Conservation (phyloP, 2,329 filamentous ascomycete species). For the Aspergillus udagawae region DNA sequence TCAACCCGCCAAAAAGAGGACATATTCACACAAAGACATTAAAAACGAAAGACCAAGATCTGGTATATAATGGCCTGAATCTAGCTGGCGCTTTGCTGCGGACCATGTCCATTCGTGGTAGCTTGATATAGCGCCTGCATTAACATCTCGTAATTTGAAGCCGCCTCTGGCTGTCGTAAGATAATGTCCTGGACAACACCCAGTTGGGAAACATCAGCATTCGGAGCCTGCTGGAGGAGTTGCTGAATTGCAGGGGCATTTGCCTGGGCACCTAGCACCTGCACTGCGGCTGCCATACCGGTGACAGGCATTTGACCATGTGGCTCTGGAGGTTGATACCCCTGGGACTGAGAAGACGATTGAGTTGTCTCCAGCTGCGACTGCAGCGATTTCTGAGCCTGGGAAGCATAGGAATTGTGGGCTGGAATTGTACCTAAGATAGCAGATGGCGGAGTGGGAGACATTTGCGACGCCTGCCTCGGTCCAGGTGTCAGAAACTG, state of each 20-base stretch:
- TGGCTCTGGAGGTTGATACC: conserved; percentile 12
- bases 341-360: conserved; percentile 23
- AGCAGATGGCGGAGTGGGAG: conserved; percentile 20
- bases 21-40: background rate
- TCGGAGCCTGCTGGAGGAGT: conserved; percentile 63
- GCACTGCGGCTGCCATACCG: conserved; percentile 56
- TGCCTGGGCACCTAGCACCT: conserved; percentile 62
- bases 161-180: conserved; percentile 60
- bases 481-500: conserved; percentile 23
- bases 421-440: conserved; percentile 13
- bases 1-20: background rate
- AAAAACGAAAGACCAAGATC: conserved; percentile 15
- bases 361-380: conserved; percentile 14
- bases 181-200: conserved; percentile 67
- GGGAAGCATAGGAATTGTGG: conserved; percentile 16
- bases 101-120: conserved; percentile 29
- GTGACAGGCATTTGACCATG: conserved; percentile 19
- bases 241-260: conserved; percentile 64
- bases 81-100: conserved; percentile 17
- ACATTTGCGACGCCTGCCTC: conserved; percentile 15
- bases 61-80: background rate
- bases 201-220: conserved; percentile 69
- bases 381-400: conserved; percentile 5
- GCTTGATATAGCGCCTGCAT: conserved; percentile 39
- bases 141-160: conserved; percentile 52